Evolutionary conservation across 139 green algal species (phyloP).

Genomic region (Micromonas pusilla): DNA sequence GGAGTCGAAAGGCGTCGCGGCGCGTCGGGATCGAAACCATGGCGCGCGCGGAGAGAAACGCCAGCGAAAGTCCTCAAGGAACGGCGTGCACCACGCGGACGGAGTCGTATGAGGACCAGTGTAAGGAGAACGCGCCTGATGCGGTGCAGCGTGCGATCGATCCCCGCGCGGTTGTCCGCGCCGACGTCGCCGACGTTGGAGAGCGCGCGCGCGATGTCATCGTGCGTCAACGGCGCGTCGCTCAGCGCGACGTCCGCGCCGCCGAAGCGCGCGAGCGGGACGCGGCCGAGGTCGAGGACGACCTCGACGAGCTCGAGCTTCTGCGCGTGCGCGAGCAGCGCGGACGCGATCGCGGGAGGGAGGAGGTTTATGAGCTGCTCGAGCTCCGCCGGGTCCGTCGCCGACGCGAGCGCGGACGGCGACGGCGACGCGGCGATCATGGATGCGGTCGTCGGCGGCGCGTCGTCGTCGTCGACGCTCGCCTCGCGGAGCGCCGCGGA

Average conservation of each 20-base stretch:
- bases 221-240: slow-evolving; percentile 41
- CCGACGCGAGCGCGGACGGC: neutral
- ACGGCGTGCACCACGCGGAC: no score
- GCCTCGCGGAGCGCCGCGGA: no score
- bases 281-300: slow-evolving; percentile 75
- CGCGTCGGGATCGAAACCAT: no score
- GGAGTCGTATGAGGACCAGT: no score
- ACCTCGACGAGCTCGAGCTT: slow-evolving; percentile 63
- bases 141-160: slow-evolving; percentile 86
- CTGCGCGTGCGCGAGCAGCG: neutral
- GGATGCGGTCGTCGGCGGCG: no score
- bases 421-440: neutral
- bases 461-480: no score
- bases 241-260: slow-evolving; percentile 39
- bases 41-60: no score
- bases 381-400: slow-evolving; percentile 7
- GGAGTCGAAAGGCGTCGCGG: no score
- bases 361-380: neutral
- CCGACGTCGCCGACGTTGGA: slow-evolving; percentile 72
- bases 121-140: no score
- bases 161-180: slow-evolving; percentile 84
- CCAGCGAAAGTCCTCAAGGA: no score
- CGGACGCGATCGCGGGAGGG: neutral
- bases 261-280: slow-evolving; percentile 65
- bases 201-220: slow-evolving; percentile 62